Conservation (phyloP, 2,329 filamentous ascomycete genomes). For the Cladosporium phlei region DNA sequence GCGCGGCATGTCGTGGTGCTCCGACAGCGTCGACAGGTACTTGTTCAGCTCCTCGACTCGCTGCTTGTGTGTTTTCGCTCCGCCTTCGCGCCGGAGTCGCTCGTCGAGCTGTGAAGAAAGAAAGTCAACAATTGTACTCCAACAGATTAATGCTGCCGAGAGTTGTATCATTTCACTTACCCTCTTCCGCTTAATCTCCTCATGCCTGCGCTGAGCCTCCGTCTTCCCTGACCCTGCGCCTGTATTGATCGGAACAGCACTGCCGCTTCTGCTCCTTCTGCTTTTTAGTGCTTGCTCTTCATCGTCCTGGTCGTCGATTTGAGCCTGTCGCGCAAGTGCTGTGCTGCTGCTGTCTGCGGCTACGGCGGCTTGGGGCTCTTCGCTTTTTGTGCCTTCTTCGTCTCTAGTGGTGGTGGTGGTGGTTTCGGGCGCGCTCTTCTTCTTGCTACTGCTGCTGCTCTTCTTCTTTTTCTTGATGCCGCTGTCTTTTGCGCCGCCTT, state of each 20-base stretch:
- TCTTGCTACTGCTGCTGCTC: conserved; percentile 26
- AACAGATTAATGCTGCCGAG: not conserved
- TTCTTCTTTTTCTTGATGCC: conserved; percentile 62
- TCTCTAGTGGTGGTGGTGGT: conserved; percentile 17
- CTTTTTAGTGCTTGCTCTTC: not conserved
- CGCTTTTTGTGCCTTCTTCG: not conserved
- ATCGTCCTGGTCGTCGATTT: too few relatives aligned
- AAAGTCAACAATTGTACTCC: too few relatives aligned
- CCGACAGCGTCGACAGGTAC: conserved; percentile 84
- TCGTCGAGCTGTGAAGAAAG: conserved; percentile 63
- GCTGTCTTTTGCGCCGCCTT: conserved; percentile 62
- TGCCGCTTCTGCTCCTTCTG: too few relatives aligned
- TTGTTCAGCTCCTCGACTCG: conserved; percentile 92
- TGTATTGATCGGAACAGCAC: not conserved
- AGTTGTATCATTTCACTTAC: conserved; percentile 47
- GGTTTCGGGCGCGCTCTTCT: conserved; percentile 37
- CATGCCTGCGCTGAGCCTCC: conserved; percentile 73
- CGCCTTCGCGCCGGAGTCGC: conserved; percentile 71
- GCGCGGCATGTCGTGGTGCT: conserved; percentile 90
- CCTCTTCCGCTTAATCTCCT: conserved; percentile 75
- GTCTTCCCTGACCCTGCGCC: conserved; percentile 58
- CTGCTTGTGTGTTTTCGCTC: conserved; percentile 91
- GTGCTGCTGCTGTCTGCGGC: conserved; percentile 4
- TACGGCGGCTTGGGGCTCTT: conserved; percentile 15
- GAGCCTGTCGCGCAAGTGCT: too few relatives aligned